These are phyloP conservation scores for Aspergillus homomorphus DNA, from an alignment of 495 filamentous ascomycete species.

Conservation along the genomic window DNA sequence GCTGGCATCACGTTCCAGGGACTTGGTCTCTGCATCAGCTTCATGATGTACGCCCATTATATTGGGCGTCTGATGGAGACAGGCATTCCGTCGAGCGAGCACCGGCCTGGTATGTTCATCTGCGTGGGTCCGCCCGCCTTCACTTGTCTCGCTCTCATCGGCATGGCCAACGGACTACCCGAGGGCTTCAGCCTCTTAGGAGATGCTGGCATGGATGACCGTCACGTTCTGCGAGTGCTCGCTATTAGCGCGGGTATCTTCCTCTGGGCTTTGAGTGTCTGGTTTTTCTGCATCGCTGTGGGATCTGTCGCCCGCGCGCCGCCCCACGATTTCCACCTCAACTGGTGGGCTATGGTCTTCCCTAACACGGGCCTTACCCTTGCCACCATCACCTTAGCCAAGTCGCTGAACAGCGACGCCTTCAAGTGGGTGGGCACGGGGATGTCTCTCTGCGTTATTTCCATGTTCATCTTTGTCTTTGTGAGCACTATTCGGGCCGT, in stretches of 20 bases:
- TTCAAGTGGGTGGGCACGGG: slow-evolving; percentile 38
- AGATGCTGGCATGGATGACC: slow-evolving; percentile 31
- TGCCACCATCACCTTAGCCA: slow-evolving; percentile 45
- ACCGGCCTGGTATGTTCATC: slow-evolving; percentile 67
- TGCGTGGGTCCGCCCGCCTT: slow-evolving; percentile 67
- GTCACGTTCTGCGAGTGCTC: slow-evolving; percentile 44
- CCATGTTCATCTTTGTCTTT: slow-evolving; percentile 57
- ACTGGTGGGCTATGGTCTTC: slow-evolving; percentile 53
- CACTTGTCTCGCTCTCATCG: slow-evolving; percentile 64
- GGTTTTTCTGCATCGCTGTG: slow-evolving; percentile 65
- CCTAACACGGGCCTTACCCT: slow-evolving; percentile 48
- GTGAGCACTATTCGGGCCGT: slow-evolving; percentile 54
- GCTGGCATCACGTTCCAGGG: slow-evolving; percentile 48
- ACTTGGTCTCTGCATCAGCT: slow-evolving; percentile 41
- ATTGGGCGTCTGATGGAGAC: slow-evolving; percentile 57
- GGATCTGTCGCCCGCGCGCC: slow-evolving; percentile 52
- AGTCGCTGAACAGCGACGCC: slow-evolving; percentile 35
- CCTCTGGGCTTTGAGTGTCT: slow-evolving; percentile 66
- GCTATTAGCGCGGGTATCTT: slow-evolving; percentile 55
- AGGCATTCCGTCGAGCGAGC: slow-evolving; percentile 49
- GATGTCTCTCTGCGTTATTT: slow-evolving; percentile 50
- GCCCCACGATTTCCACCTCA: slow-evolving; percentile 48
- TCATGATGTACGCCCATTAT: slow-evolving; percentile 53
- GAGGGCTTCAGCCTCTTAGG: slow-evolving; percentile 32
- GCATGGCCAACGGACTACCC: slow-evolving; percentile 52